Evolutionary conservation across 202 grass and related monocot species (phyloP), one percentile per base, ranked within the genome.

Genomic region (Bolboschoenoplectus hybrid): DNA sequence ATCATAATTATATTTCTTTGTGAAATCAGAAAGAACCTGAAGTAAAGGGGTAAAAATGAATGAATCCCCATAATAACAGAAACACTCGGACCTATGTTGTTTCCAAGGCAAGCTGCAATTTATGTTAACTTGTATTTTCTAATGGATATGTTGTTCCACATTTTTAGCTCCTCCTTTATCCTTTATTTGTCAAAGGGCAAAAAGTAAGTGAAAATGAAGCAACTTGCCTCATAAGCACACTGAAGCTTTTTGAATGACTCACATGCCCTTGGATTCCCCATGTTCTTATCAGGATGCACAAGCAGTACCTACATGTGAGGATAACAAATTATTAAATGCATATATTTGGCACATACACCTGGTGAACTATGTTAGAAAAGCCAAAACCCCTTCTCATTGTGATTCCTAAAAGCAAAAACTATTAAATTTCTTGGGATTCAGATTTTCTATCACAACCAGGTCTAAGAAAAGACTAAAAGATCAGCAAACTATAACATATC

Each of bases 221-320:
- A 44, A 91, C 89, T 91, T 94, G 84, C 97, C 97, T 99, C 97
- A 73, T 97, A 99, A 78, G 97, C 93, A 86, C 90, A 97, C 52
- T 99, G 97, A 92, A 99, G 93, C 88, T 97, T 99, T 89, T 99
- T 99, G 69, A 99, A 99, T 88, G 97, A 97, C 70, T 99, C 97
- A 78, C 92, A 94, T 64, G 97, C 92, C 87, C 91, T 91, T 50
- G 87, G 61, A 87, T 91, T 93, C 39, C 94, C 94, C 90, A 93
- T 94, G 83, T 99, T 99, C 86, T 99, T 99, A 89, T 99, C 97
- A 80, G 97, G 97, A 90, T 99, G 97, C 56, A 99, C 97, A 91
- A 99, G 89, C 44, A 94, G 66, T 65, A 91, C 88, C 97, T 99
- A 90, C 67, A 86, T 9, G 88, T 76, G 80, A 34, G 89, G 82